These are phyloP conservation scores for Actinomucor elegans DNA, from an alignment of 371 early-diverging fungal genomes.

Conservation along the genomic window DNA sequence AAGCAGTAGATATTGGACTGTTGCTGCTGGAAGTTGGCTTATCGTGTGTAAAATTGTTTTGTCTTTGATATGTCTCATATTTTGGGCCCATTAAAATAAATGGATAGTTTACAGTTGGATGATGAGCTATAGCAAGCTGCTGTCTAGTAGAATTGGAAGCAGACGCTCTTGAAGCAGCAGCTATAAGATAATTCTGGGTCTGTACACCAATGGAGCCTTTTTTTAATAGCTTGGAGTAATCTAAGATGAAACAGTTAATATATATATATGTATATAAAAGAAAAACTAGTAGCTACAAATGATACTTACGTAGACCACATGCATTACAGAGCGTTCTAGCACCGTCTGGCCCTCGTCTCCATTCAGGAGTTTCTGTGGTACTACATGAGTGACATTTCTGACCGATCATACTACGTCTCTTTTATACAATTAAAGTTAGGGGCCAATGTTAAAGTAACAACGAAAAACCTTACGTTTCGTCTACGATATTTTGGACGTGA, in stretches of 20 bases:
- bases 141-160: too few relatives aligned
- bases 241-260: constrained; percentile 20
- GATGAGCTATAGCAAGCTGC: too few relatives aligned
- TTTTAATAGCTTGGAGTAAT: constrained; percentile 24
- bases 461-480: constrained; percentile 29
- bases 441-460: too few relatives aligned
- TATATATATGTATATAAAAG: too few relatives aligned
- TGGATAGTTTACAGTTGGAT: constrained; percentile 17
- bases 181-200: constrained; percentile 16
- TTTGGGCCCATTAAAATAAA: constrained; percentile 25
- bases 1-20: neutral
- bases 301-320: constrained; percentile 61
- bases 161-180: neutral
- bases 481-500: constrained; percentile 30
- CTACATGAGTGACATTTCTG: constrained; percentile 61
- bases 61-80: neutral
- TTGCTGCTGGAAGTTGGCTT: neutral
- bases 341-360: constrained; percentile 71
- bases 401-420: constrained; percentile 37
- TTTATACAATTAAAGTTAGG: too few relatives aligned
- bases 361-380: constrained; percentile 67
- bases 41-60: neutral
- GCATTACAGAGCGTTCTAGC: constrained; percentile 69
- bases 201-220: constrained; percentile 26
- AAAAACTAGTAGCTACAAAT: too few relatives aligned